Evolutionary conservation across 352 stramenopile genomes (phyloP), one percentile per base, ranked within the genome.

Genomic region (Pythium sukuiense): DNA sequence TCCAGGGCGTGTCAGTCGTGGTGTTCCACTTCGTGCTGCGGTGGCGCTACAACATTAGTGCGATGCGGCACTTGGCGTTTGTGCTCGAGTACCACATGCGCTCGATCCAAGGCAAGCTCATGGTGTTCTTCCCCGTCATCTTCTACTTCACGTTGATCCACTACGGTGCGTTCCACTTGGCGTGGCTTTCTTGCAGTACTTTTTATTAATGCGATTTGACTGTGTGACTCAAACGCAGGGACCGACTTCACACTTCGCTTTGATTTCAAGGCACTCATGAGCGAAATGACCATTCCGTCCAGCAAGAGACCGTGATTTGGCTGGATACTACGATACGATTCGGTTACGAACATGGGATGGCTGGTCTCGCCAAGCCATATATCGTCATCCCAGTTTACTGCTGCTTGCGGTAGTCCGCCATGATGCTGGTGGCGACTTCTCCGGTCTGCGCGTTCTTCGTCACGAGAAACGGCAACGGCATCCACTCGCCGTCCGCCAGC

Each of bases 81-180:
- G 59, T 71, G 5, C 24, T 74, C 0, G 68, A 74, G 55, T 60
- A 57, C 53, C 63, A 74, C 55, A 18, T 29, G 33, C 57, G 55
- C 6, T 63, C 61, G 30, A 67, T 74, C 30, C 68, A 71, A 9
- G 68, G 68, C 53, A 70, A 67, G n/a, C 12, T 74, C 18, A 29
- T 73, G 11, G 29, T 53, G 3, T 73, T 66, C n/a, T 58, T 73
- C 30, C 39, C 55, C 5, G 5, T 73, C 30, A 62, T 73, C 7
- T 63, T 69, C 26, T 63, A 65, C 41, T 73, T 73, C 24, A 66
- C 61, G 24, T 24, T 73, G 11, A 16, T 73, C n/a, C 32, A 35
- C 32, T 35, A 35, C 5, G 32, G 32, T 35, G 32, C 32, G 32
- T 35, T 35, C 32, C 32, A 35, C 5, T 35, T 9, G 32, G 32